Percentiles rank a stretch among this genome's conserved stretches.
These are phyloP conservation scores for Thuja plicata DNA, from an alignment of 83 land plant genomes.

Conservation along the genomic window DNA sequence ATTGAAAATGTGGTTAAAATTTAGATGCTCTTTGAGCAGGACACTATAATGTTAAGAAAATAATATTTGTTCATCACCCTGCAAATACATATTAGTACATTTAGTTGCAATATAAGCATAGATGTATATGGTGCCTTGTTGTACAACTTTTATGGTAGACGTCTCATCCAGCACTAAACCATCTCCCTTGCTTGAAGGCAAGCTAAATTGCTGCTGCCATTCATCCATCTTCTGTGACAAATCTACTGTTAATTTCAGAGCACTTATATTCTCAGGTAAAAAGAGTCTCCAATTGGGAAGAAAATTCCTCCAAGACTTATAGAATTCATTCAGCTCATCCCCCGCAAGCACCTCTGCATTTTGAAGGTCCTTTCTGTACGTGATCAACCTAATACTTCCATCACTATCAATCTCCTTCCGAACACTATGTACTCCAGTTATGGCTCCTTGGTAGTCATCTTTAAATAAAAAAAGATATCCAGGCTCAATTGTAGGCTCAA, in stretches of 20 bases:
- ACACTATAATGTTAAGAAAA: neutral
- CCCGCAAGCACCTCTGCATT: neutral
- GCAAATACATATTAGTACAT: neutral
- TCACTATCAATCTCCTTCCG: neutral
- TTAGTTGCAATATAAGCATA: conserved; percentile 2
- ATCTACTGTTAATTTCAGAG: neutral
- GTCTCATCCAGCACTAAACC: neutral
- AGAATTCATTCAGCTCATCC: neutral
- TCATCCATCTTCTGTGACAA: neutral
- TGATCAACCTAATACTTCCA: neutral
- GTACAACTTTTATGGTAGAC: neutral
- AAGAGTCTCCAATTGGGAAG: neutral
- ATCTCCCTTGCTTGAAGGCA: neutral
- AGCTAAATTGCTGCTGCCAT: neutral
- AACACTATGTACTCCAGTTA: neutral
- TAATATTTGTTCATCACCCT: neutral
- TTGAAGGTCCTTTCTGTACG: neutral
- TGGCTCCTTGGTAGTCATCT: neutral
- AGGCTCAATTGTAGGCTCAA: neutral
- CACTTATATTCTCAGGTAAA: neutral
- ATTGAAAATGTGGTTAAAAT: neutral
- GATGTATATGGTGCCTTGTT: neutral
- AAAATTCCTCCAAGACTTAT: neutral
- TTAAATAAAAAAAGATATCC: neutral
- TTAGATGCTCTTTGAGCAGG: neutral